Percentiles rank a stretch among this genome's conserved stretches.
Conservation (phyloP, 805 yeast genomes). For the Tanozyma kutaoensis region DNA sequence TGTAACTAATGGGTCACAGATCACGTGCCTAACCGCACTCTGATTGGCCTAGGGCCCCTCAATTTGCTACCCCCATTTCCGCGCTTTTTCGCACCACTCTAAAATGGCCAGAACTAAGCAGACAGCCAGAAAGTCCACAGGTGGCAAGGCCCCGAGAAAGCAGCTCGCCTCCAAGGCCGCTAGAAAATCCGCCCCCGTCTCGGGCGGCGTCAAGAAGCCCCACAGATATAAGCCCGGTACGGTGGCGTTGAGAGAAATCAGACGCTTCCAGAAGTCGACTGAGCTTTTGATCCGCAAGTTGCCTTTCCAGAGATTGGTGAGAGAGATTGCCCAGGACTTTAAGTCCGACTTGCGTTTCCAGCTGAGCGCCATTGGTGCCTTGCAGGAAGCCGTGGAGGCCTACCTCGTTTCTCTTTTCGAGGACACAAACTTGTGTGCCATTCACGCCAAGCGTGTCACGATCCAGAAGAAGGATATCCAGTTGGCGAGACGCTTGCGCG, state of each 20-base stretch:
- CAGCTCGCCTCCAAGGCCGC: conserved; percentile 36
- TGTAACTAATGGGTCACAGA: too few relatives aligned
- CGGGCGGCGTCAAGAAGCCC: conserved; percentile 35
- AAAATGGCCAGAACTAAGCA: conserved; percentile 33
- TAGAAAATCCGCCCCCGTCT: conserved; percentile 33
- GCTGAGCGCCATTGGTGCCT: conserved; percentile 33
- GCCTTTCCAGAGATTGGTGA: conserved; percentile 34
- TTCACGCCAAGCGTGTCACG: conserved; percentile 36
- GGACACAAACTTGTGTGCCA: conserved; percentile 36
- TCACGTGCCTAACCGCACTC: too few relatives aligned
- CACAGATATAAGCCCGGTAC: conserved; percentile 39
- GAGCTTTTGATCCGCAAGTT: conserved; percentile 33
- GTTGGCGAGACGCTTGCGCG: conserved; percentile 36
- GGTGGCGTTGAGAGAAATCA: conserved; percentile 35
- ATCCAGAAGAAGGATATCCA: conserved; percentile 35
- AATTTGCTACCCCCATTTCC: too few relatives aligned
- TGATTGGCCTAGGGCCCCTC: too few relatives aligned
- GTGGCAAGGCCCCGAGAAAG: conserved; percentile 37
- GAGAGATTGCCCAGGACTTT: conserved; percentile 35
- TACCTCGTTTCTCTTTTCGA: conserved; percentile 33
- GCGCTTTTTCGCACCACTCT: background rate
- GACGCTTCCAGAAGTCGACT: conserved; percentile 34
- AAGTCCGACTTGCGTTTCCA: conserved; percentile 34
- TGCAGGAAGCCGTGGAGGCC: conserved; percentile 34
- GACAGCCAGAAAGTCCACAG: conserved; percentile 35